Percentiles rank a stretch among this genome's conserved stretches.
phyloP scores from a whole-genome alignment of 495 filamentous ascomycete species.

The Apiosordaria backusii region DNA sequence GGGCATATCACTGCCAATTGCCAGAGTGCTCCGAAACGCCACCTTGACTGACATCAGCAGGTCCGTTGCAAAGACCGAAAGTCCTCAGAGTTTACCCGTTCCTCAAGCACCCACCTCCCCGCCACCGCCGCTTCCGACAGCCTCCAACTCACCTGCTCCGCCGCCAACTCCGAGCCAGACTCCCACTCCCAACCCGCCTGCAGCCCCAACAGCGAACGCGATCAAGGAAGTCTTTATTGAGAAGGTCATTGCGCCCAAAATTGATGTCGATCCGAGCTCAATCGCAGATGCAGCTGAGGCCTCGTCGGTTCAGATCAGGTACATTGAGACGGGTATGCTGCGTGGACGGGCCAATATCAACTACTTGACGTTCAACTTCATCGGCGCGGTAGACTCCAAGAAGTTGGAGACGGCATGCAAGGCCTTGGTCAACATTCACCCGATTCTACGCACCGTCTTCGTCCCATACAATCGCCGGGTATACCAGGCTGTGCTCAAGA shows the following conservation, averaged over 20 bases:
- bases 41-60: conserved; percentile 42
- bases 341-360: conserved; percentile 39
- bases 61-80: conserved; percentile 24
- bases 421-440: conserved; percentile 38
- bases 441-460: conserved; percentile 46
- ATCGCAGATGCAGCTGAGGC: conserved; percentile 45
- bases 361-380: conserved; percentile 44
- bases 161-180: not conserved
- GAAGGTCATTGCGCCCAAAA: conserved; percentile 34
- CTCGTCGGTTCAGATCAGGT: conserved; percentile 41
- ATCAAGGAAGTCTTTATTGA: conserved; percentile 31
- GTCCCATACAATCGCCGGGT: conserved; percentile 40
- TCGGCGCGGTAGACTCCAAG: conserved; percentile 37
- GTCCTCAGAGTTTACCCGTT: conserved; percentile 12
- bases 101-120: not conserved
- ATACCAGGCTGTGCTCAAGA: conserved; percentile 44
- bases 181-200: conserved; percentile 2
- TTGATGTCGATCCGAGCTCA: conserved; percentile 33
- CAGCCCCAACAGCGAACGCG: conserved; percentile 16
- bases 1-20: conserved; percentile 36
- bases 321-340: conserved; percentile 47
- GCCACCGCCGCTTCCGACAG: not conserved
- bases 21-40: conserved; percentile 35
- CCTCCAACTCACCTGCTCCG: not conserved
- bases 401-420: conserved; percentile 44